Conservation (phyloP, 2,329 filamentous ascomycete species). For the Exophiala aquamarina region DNA sequence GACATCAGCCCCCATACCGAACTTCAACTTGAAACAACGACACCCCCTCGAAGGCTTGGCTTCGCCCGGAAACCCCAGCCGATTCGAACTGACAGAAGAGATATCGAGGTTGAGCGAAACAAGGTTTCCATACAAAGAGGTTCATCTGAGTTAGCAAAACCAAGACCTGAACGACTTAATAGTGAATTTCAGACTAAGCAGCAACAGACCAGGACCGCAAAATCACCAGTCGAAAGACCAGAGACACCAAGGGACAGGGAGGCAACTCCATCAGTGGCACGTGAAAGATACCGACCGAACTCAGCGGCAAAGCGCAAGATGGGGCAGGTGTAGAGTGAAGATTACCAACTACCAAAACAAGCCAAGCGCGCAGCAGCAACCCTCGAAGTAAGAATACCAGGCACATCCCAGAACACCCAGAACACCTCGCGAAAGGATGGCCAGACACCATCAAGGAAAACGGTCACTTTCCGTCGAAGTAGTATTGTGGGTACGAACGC, state of each 20-base stretch:
- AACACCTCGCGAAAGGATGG: not conserved
- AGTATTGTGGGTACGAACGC: constrained; percentile 20
- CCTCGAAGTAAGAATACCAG: constrained; percentile 9
- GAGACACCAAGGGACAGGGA: not conserved
- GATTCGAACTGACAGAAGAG: too few relatives aligned
- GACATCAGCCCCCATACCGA: constrained; percentile 12
- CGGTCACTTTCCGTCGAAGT: constrained; percentile 6
- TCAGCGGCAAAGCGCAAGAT: constrained; percentile 21
- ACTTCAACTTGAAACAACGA: not conserved
- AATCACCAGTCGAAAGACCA: not conserved
- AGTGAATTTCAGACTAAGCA: constrained; percentile 6
- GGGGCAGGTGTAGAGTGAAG: constrained; percentile 12
- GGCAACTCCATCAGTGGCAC: constrained; percentile 6
- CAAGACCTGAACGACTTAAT: constrained; percentile 10
- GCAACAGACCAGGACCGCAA: not conserved
- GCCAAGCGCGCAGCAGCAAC: constrained; percentile 16
- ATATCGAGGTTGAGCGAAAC: too few relatives aligned
- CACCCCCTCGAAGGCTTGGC: too few relatives aligned
- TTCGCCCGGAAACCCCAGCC: too few relatives aligned
- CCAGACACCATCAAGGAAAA: constrained; percentile 4
- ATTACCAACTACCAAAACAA: constrained; percentile 6
- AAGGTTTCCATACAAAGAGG: too few relatives aligned
- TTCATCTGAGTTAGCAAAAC: too few relatives aligned
- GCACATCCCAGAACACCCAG: not conserved
- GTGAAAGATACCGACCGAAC: constrained; percentile 22